Evolutionary conservation across 805 yeast species (phyloP).

Genomic region (Wickerhamomyces queroliae): DNA sequence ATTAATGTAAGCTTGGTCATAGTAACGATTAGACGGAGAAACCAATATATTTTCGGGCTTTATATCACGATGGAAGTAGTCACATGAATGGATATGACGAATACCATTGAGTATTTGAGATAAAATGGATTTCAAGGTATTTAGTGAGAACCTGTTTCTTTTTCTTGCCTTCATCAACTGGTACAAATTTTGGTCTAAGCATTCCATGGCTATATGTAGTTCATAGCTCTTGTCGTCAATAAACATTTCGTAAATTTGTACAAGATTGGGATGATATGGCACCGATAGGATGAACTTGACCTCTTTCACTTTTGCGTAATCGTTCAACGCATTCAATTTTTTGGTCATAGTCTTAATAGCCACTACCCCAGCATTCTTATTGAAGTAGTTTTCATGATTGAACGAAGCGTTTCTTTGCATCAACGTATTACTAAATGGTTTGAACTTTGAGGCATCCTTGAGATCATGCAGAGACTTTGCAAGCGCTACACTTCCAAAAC

Average conservation of each 20-base stretch:
- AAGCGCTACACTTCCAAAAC: constrained; percentile 66
- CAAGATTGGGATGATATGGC: constrained; percentile 65
- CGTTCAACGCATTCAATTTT: constrained; percentile 44
- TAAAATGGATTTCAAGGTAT: constrained; percentile 59
- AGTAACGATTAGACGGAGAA: constrained; percentile 49
- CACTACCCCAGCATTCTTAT: constrained; percentile 38
- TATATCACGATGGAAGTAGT: constrained; percentile 81
- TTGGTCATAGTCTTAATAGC: constrained; percentile 81
- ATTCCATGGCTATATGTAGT: constrained; percentile 83
- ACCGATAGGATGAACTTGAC: constrained; percentile 60
- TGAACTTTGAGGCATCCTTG: constrained; percentile 11
- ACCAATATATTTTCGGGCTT: constrained; percentile 91
- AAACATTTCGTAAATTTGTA: constrained; percentile 75
- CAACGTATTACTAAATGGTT: constrained; percentile 33
- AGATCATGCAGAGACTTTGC: constrained; percentile 41
- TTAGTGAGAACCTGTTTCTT: constrained; percentile 44
- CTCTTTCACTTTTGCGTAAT: constrained; percentile 58
- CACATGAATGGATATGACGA: constrained; percentile 68
- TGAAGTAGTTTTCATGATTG: constrained; percentile 24
- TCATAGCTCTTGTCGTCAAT: constrained; percentile 55
- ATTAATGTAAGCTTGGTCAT: constrained; percentile 28
- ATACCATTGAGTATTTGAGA: constrained; percentile 73
- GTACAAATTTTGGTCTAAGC: constrained; percentile 75
- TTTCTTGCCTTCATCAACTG: constrained; percentile 68
- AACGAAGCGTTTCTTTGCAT: constrained; percentile 31